Conservation (phyloP, 2,329 filamentous ascomycete genomes). For the Claviceps quebecensis region DNA sequence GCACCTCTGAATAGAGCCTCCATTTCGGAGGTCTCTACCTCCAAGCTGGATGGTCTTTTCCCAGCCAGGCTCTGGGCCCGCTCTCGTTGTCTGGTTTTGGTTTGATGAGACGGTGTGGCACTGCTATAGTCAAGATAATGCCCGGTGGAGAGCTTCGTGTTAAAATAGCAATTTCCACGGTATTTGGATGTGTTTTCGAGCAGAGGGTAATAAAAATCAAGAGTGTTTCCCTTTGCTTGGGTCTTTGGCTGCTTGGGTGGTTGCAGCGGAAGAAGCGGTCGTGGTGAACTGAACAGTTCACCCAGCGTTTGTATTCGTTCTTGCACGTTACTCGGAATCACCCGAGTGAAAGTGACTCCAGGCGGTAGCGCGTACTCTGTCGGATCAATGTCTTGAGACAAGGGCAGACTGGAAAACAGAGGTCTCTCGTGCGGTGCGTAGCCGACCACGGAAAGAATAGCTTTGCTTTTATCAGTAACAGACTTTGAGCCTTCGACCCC, state of each 20-base stretch:
- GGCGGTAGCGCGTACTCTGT: conserved; percentile 48
- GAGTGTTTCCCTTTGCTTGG: conserved; percentile 46
- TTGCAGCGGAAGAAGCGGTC: conserved; percentile 49
- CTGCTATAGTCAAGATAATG: conserved; percentile 59
- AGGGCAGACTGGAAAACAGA: conserved; percentile 69
- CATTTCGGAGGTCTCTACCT: conserved; percentile 51
- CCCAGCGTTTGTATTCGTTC: conserved; percentile 52
- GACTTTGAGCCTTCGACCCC: conserved; percentile 25
- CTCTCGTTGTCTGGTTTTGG: conserved; percentile 53
- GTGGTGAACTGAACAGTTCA: conserved; percentile 57
- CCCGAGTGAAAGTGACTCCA: conserved; percentile 43
- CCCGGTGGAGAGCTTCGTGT: conserved; percentile 50
- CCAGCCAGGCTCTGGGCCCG: conserved; percentile 54
- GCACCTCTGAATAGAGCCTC: conserved; percentile 63
- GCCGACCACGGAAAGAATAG: conserved; percentile 64
- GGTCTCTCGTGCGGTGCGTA: conserved; percentile 61
- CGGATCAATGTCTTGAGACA: conserved; percentile 17
- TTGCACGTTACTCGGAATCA: conserved; percentile 19
- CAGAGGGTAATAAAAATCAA: conserved; percentile 41
- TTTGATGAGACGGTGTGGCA: conserved; percentile 40
- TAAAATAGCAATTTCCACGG: conserved; percentile 47
- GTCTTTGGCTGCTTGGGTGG: conserved; percentile 60
- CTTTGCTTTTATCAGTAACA: conserved; percentile 27
- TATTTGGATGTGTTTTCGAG: conserved; percentile 40
- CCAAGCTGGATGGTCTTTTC: conserved; percentile 39